These are phyloP conservation scores for Berberis vulgaris DNA, from an alignment of 164 flowering plant genomes.

Conservation along the genomic window DNA sequence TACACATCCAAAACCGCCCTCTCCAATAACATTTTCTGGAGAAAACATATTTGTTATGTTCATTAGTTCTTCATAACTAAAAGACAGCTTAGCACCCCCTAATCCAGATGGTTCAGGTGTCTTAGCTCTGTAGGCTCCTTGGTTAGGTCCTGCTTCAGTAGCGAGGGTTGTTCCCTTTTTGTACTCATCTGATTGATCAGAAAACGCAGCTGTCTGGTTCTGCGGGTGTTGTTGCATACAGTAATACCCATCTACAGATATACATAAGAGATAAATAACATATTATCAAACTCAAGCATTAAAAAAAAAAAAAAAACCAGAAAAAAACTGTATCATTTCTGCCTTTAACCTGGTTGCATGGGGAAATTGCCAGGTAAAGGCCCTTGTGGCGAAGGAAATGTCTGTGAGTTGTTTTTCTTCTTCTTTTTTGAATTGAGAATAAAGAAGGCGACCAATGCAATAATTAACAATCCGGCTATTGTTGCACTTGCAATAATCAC, in stretches of 20 bases:
- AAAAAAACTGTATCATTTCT: background rate
- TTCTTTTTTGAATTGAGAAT: slow-evolving; percentile 20
- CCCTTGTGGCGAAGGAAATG: slow-evolving; percentile 11
- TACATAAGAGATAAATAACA: background rate
- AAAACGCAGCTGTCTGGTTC: background rate
- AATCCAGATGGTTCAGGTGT: slow-evolving; percentile 21
- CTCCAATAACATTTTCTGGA: slow-evolving; percentile 10
- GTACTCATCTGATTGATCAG: too few species aligned
- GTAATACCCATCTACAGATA: slow-evolving; percentile 24
- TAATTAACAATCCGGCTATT: slow-evolving; percentile 23
- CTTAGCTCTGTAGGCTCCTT: slow-evolving; percentile 22
- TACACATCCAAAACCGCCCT: slow-evolving; percentile 17
- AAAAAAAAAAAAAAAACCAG: slow-evolving; percentile 1
- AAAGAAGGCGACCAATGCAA: slow-evolving; percentile 23
- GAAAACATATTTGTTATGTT: slow-evolving; percentile 17
- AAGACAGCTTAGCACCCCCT: slow-evolving; percentile 18
- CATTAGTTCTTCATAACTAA: slow-evolving; percentile 42
- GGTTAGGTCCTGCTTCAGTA: slow-evolving; percentile 5
- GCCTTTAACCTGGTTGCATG: slow-evolving; percentile 23
- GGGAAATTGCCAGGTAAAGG: slow-evolving; percentile 16
- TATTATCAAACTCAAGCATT: background rate
- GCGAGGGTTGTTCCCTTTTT: slow-evolving; percentile 3
- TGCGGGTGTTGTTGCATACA: slow-evolving; percentile 3
- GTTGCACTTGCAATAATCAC: slow-evolving; percentile 17
- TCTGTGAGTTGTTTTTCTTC: slow-evolving; percentile 12